Conservation (phyloP, 2,329 filamentous ascomycete species). For the Aureobasidium sp. region DNA sequence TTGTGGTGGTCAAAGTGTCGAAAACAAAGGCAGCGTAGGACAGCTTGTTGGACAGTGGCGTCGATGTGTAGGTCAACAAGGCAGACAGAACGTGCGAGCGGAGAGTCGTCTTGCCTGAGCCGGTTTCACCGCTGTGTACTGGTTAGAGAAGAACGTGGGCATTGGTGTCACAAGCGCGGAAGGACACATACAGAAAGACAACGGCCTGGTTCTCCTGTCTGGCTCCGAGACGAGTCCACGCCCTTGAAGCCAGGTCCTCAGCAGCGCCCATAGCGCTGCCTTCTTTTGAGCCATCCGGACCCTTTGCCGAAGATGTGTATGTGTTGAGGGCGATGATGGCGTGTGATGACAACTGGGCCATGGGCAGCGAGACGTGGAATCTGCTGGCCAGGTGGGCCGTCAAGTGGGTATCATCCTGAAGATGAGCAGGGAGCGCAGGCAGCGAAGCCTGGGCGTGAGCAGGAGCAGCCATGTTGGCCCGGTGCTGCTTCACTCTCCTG, state of each 20-base stretch:
- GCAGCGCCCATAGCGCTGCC: constrained; percentile 88
- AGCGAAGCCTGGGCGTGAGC: constrained; percentile 76
- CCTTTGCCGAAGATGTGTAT: constrained; percentile 80
- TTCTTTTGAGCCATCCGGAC: constrained; percentile 81
- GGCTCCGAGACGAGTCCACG: constrained; percentile 75
- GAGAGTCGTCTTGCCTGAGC: constrained; percentile 90
- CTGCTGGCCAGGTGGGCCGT: constrained; percentile 77
- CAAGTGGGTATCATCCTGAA: constrained; percentile 67
- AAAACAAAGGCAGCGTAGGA: constrained; percentile 93
- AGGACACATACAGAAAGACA: constrained; percentile 68
- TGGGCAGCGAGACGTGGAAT: constrained; percentile 85
- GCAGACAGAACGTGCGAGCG: constrained; percentile 80
- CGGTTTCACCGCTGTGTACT: constrained; percentile 72
- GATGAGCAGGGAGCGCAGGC: constrained; percentile 75
- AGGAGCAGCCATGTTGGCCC: constrained; percentile 27
- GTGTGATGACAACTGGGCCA: constrained; percentile 81
- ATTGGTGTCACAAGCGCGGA: constrained; percentile 9
- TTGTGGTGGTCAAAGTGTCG: constrained; percentile 91
- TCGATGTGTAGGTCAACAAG: constrained; percentile 80
- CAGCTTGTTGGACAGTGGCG: constrained; percentile 84
- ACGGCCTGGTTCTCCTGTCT: constrained; percentile 89
- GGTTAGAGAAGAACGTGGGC: constrained; percentile 15
- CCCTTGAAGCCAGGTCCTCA: constrained; percentile 81
- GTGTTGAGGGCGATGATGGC: constrained; percentile 90
- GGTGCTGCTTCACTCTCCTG: constrained; percentile 27